phyloP scores from a whole-genome alignment of 2,329 filamentous ascomycete genomes.

The Fusarium odoratissimum region DNA sequence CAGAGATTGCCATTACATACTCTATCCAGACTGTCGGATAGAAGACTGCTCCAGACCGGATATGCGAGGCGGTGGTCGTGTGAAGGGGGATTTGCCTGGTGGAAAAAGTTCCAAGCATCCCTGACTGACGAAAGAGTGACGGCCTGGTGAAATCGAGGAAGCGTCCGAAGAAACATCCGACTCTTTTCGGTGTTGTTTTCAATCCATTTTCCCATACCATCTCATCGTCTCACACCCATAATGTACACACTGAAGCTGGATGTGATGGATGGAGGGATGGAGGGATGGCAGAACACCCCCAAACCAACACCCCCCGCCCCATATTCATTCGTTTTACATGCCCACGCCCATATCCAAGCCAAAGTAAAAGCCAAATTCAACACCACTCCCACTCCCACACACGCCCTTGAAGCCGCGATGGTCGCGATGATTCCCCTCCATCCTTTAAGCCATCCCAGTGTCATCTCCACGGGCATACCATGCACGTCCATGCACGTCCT shows the following conservation, averaged over 20 bases:
- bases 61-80: constrained; percentile 24
- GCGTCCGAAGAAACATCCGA: constrained; percentile 15
- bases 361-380: constrained; percentile 8
- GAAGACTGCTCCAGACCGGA: constrained; percentile 36
- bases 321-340: constrained; percentile 3
- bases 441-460: constrained; percentile 19
- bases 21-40: constrained; percentile 37
- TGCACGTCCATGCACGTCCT: constrained; percentile 17
- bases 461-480: constrained; percentile 40
- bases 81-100: constrained; percentile 13
- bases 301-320: neutral
- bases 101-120: constrained; percentile 19
- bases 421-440: constrained; percentile 17
- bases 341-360: constrained; percentile 9
- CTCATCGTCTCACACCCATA: constrained; percentile 29
- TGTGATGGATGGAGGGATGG: constrained; percentile 13
- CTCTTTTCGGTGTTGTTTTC: constrained; percentile 34
- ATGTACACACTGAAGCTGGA: constrained; percentile 1
- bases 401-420: constrained; percentile 30
- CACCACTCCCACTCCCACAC: constrained; percentile 19
- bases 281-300: constrained; percentile 1
- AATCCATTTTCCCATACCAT: constrained; percentile 15
- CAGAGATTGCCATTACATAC: constrained; percentile 34
- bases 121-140: constrained; percentile 9
- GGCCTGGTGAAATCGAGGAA: constrained; percentile 10